Percentiles rank a stretch among this genome's conserved stretches.
phyloP scores from a whole-genome alignment of 2,329 filamentous ascomycete species.

The Epicoccum nigrum region DNA sequence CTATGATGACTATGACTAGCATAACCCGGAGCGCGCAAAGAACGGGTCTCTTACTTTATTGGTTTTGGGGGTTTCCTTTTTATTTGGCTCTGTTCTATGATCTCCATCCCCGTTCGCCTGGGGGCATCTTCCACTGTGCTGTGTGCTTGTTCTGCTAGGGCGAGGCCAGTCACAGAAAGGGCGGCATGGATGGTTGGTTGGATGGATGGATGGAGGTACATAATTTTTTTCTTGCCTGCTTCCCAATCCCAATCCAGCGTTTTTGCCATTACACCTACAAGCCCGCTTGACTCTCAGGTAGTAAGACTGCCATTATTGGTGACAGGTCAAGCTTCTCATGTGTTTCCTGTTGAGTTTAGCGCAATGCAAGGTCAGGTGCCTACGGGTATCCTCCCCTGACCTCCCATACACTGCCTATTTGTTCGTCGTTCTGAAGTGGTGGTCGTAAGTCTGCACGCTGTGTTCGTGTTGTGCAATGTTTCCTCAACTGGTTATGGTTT shows the following conservation, averaged over 20 bases:
- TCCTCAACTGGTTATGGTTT: no score
- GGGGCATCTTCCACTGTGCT: neutral
- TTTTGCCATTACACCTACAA: neutral
- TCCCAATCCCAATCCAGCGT: slow-evolving; percentile 6
- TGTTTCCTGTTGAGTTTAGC: neutral
- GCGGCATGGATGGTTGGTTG: no score
- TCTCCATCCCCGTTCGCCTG: slow-evolving; percentile 5
- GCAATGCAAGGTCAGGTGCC: slow-evolving; percentile 4
- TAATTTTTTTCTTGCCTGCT: no score
- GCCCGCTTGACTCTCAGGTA: neutral
- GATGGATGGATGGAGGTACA: slow-evolving; percentile 8
- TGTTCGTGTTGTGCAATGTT: no score
- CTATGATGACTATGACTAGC: slow-evolving; percentile 45
- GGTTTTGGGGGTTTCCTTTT: slow-evolving; percentile 17
- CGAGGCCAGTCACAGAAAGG: no score
- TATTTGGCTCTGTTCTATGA: slow-evolving; percentile 19
- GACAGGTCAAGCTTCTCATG: slow-evolving; percentile 1
- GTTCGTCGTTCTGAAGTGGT: no score
- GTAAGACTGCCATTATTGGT: slow-evolving; percentile 6
- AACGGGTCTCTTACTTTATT: slow-evolving; percentile 19
- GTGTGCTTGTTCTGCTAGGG: neutral
- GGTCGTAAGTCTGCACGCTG: no score
- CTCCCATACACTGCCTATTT: neutral
- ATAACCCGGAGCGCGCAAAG: slow-evolving; percentile 39
- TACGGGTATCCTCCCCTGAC: no score